Percentiles rank a stretch among this genome's conserved stretches.
phyloP scores from a whole-genome alignment of 1,284 basidiomycete species.

The Violaceomyces palustris region DNA sequence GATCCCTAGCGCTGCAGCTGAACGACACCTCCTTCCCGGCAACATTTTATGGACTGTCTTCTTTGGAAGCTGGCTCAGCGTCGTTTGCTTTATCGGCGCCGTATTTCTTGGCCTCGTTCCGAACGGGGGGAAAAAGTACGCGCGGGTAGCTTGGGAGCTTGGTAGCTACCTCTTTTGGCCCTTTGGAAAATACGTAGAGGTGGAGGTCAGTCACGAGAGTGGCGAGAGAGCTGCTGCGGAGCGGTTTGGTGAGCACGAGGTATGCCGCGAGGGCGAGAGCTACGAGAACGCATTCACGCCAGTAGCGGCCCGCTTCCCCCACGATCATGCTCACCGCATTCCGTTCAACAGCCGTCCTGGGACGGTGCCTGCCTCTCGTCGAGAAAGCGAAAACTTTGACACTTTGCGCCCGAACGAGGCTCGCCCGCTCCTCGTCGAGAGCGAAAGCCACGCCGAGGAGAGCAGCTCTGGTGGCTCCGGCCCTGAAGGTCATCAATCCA shows the following conservation, averaged over 20 bases:
- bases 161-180: conserved; percentile 98
- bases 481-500: no score
- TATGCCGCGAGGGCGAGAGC: conserved; percentile 47
- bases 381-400: background rate
- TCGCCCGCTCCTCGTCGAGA: no score
- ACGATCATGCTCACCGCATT: conserved; percentile 35
- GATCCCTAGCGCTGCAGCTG: conserved; percentile 82
- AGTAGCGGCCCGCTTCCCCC: conserved; percentile 39
- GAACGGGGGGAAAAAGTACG: conserved; percentile 74
- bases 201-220: conserved; percentile 55
- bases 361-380: conserved; percentile 7
- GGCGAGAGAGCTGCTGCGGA: conserved; percentile 34
- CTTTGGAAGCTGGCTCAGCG: conserved; percentile 78
- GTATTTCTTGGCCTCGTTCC: conserved; percentile 68
- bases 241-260: no score
- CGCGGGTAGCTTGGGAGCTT: conserved; percentile 80
- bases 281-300: conserved; percentile 52
- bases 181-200: conserved; percentile 97
- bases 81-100: conserved; percentile 67
- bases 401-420: conserved; percentile 3
- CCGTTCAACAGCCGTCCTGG: conserved; percentile 31
- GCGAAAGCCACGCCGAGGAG: no score
- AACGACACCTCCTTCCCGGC: conserved; percentile 81
- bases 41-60: conserved; percentile 82
- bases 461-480: no score